phyloP scores from a whole-genome alignment of 805 yeast genomes.

The Allodekkera sacchari region DNA sequence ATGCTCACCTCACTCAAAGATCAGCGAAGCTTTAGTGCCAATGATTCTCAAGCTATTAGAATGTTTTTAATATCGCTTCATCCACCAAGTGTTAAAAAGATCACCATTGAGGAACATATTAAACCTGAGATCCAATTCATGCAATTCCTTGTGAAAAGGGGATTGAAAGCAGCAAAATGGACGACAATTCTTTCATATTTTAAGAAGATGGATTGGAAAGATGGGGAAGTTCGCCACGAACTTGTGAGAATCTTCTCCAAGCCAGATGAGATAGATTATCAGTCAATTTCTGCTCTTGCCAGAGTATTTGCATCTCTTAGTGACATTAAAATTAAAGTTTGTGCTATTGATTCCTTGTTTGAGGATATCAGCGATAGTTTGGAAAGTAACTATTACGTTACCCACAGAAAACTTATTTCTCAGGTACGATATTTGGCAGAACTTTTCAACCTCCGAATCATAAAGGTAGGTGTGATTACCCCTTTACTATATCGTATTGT shows the following conservation, averaged over 20 bases:
- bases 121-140: constrained; percentile 42
- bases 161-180: constrained; percentile 32
- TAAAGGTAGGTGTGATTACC: constrained; percentile 38
- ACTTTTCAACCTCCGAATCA: constrained; percentile 38
- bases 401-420: constrained; percentile 54
- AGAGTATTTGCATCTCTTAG: constrained; percentile 31
- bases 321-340: constrained; percentile 24
- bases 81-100: constrained; percentile 40
- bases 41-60: constrained; percentile 51
- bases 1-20: constrained; percentile 43
- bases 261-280: constrained; percentile 57
- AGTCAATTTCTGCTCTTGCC: constrained; percentile 43
- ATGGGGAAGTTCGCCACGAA: constrained; percentile 24
- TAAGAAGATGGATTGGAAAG: constrained; percentile 38
- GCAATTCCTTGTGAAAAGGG: constrained; percentile 41
- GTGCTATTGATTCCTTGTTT: constrained; percentile 50
- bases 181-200: constrained; percentile 30
- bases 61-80: constrained; percentile 45
- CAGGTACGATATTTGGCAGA: constrained; percentile 54
- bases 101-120: constrained; percentile 14
- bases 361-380: constrained; percentile 62
- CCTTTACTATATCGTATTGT: constrained; percentile 49
- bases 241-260: constrained; percentile 38
- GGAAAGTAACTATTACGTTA: constrained; percentile 52
- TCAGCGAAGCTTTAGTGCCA: constrained; percentile 40